These are phyloP conservation scores for Ascochyta viciae-villosae DNA, from an alignment of 2,329 filamentous ascomycete species.

Conservation along the genomic window DNA sequence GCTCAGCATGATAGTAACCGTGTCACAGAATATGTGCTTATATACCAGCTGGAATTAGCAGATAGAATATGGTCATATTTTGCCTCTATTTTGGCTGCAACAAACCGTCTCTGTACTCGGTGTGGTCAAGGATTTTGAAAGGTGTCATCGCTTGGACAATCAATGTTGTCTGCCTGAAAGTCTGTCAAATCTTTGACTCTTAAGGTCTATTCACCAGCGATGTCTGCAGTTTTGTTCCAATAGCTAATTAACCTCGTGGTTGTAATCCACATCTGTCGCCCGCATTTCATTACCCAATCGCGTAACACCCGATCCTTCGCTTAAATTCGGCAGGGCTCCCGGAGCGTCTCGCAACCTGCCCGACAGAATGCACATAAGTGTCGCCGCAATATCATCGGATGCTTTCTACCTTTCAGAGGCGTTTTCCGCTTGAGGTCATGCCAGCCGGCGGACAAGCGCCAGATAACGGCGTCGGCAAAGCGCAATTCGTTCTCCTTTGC, in stretches of 20 bases:
- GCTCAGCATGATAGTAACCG: no score
- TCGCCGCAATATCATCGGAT: constrained; percentile 28
- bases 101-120: no score
- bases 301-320: constrained; percentile 8
- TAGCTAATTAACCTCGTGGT: background rate
- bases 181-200: background rate
- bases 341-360: background rate
- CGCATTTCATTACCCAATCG: constrained; percentile 11
- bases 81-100: no score
- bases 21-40: no score
- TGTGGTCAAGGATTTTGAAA: no score
- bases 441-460: constrained; percentile 27
- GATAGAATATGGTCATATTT: no score
- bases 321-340: constrained; percentile 7
- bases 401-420: constrained; percentile 6
- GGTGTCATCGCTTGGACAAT: no score
- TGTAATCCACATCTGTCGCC: background rate
- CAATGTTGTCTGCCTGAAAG: no score
- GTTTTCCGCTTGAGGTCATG: constrained; percentile 35
- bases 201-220: no score
- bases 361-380: constrained; percentile 12
- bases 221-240: background rate
- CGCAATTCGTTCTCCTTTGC: constrained; percentile 37
- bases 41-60: no score
- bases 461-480: constrained; percentile 30